phyloP scores from a whole-genome alignment of 2,329 filamentous ascomycete species.

The Fusarium devonianum region DNA sequence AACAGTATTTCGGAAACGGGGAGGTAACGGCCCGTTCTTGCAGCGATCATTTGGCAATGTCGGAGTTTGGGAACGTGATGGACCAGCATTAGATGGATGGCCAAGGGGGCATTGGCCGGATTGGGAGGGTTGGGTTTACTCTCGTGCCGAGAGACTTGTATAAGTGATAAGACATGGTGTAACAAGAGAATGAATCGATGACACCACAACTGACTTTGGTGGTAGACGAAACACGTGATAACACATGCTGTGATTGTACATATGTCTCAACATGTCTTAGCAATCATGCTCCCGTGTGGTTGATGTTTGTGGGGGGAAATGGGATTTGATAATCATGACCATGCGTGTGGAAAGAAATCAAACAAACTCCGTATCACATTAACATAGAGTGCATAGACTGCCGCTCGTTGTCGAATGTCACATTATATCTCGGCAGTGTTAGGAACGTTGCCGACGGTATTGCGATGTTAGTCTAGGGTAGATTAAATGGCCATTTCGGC shows the following conservation, averaged over 20 bases:
- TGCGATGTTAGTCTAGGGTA: slow-evolving; percentile 10
- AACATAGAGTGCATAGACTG: too few relatives aligned
- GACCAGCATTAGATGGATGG: slow-evolving; percentile 23
- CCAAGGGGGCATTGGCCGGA: slow-evolving; percentile 5
- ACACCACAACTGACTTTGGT: not conserved
- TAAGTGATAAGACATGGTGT: slow-evolving; percentile 29
- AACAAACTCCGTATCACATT: not conserved
- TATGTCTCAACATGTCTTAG: slow-evolving; percentile 1
- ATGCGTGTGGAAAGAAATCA: slow-evolving; percentile 4
- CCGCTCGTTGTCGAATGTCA: slow-evolving; percentile 7
- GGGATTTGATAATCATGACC: slow-evolving; percentile 6
- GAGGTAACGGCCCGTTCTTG: slow-evolving; percentile 10
- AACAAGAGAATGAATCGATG: slow-evolving; percentile 24
- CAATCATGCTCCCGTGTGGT: too few relatives aligned
- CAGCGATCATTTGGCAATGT: slow-evolving; percentile 30
- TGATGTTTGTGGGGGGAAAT: not conserved
- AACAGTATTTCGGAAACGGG: slow-evolving; percentile 5
- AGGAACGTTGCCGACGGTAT: not conserved
- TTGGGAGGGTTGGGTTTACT: too few relatives aligned
- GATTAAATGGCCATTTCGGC: not conserved
- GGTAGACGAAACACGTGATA: not conserved
- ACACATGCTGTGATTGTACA: not conserved
- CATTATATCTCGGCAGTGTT: not conserved
- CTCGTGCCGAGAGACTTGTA: too few relatives aligned
- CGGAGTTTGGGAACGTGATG: slow-evolving; percentile 35